These are phyloP conservation scores for Globisporangium yorkense DNA, from an alignment of 352 stramenopile genomes.

Conservation along the genomic window DNA sequence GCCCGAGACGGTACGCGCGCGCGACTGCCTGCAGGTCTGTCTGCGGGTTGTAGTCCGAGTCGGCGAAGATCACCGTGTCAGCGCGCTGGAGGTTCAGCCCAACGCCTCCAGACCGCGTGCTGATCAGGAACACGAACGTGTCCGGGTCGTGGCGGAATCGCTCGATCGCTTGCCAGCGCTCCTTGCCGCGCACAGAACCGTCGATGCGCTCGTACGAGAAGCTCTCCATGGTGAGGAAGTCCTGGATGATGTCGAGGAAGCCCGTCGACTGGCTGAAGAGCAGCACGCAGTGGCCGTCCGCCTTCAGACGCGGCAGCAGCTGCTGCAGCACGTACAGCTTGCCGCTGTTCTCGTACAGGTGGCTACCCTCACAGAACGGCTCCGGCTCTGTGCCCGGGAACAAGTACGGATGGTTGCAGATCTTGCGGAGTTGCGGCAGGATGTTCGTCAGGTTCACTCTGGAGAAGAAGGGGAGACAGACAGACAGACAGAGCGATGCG, in stretches of 20 bases:
- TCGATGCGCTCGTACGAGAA: conserved; percentile 80
- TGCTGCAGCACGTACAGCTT: conserved; percentile 86
- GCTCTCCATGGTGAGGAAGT: conserved; percentile 68
- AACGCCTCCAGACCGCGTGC: conserved; percentile 61
- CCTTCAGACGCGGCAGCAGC: conserved; percentile 69
- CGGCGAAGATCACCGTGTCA: conserved; percentile 77
- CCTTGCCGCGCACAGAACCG: conserved; percentile 65
- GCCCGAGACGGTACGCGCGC: conserved; percentile 60
- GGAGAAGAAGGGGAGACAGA: neutral
- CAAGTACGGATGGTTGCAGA: conserved; percentile 90
- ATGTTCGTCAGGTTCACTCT: conserved; percentile 94
- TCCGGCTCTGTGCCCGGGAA: conserved; percentile 79
- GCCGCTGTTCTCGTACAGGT: conserved; percentile 72
- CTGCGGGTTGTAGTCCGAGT: conserved; percentile 81
- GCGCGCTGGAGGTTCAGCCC: conserved; percentile 73
- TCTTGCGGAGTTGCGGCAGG: conserved; percentile 90
- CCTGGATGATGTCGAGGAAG: conserved; percentile 78
- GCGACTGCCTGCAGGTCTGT: conserved; percentile 65
- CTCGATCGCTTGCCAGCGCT: conserved; percentile 79
- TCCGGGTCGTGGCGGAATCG: conserved; percentile 77
- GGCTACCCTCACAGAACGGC: conserved; percentile 62
- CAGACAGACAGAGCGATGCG: neutral
- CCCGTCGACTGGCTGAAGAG: conserved; percentile 75
- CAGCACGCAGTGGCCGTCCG: conserved; percentile 78
- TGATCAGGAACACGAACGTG: conserved; percentile 88